Evolutionary conservation across 257 asterid genomes (phyloP), one percentile per base, ranked within the genome.

Genomic region (Salvia miltiorrhiza): DNA sequence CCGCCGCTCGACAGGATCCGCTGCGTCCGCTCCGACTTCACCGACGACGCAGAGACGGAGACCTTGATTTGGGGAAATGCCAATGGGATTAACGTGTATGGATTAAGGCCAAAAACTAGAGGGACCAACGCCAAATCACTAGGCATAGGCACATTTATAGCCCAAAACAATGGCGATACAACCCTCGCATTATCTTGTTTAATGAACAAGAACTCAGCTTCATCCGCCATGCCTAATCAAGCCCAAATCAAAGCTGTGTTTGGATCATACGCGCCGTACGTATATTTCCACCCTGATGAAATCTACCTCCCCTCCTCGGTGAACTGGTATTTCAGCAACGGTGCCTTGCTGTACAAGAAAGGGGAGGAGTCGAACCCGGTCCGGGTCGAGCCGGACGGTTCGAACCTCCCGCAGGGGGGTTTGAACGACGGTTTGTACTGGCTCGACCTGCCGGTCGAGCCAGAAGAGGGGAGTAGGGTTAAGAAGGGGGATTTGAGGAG

Each of bases 341-440:
- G 96, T 23, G 86, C 85, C 2, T 41, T 79, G 24, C 54, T 90
- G 43, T 87, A 90, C 60, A 76, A 73, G 17, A 80, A 70, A 37
- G 95, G 88, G 7, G 76, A 83, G 1, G 90, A 90, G 53, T 78
- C 89, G 12, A 83, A 76, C n/a, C 97, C 96, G 10, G 44, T 52
- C 2, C 17, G 73, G 0, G 70, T 93, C 17, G 77, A 81, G 57
- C 70, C 77, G 2, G 41, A 81, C 24, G 99, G 97, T 37, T 59
- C 88, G 14, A 90, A 87, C 77, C 96, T 93, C 6, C 97, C 99
- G 3, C 96, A 82, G 59, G 96, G 80, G 1, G 97, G 94, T 6
- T 63, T 91, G 3, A 85, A 81, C 24, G 97, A 93, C 10, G 96
- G 84, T 9, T 33, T 78, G 0, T 90, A 79, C 55, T 93, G 97